Base-by-base conservation (phyloP, 129 eudicot genomes). In the Pseudognaphalium luteoalbum region DNA sequence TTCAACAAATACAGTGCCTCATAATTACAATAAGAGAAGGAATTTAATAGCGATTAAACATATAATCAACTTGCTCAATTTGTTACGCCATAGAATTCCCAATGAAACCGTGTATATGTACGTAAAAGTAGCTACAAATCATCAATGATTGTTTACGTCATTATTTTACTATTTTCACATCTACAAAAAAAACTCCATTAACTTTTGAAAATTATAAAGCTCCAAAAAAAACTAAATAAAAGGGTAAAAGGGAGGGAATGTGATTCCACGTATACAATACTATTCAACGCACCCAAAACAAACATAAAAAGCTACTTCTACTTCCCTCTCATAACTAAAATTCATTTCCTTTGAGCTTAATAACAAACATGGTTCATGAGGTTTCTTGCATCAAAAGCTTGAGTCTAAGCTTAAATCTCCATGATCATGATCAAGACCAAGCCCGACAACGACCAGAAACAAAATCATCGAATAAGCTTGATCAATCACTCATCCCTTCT, bases 191-290 rank as follows among this genome's bases (percentile, higher is more conserved):
- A 25, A 30, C 59, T 44, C 16, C 70, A 63, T 9, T 62, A 41
- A 25, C 44, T 41, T 62, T 28, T 28, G 17, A 17, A 47, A 14
- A 47, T 47, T 47, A 34, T 3, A 28, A 4, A 74, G 6, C 60
- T 8, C 30, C 5, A 15, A 33, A 75, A 50, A 75, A 47, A 6
- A 30, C 17, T 34, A 50, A 41, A 58, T 11, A 74, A 63, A 70
- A 69, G 72, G 76, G 64, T 63, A 57, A 77, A 82, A 82, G 25
- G 72, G 30, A 57, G 70, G 52, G 79, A 73, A 82, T 82, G 65
- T 81, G 76, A 80, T 80, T 80, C 78, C 82, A 84, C 83, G 82
- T 80, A 85, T 78, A 74, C 82, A 73, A 64, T 78, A 66, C 44
- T 63, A 50, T 57, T 61, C 58, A 42, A 73, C 65, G 71, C 73